Percentiles rank a stretch among this genome's conserved stretches.
These are phyloP conservation scores for Austroboletus novae-zelandiae DNA, from an alignment of 1,284 basidiomycete species.

Conservation along the genomic window DNA sequence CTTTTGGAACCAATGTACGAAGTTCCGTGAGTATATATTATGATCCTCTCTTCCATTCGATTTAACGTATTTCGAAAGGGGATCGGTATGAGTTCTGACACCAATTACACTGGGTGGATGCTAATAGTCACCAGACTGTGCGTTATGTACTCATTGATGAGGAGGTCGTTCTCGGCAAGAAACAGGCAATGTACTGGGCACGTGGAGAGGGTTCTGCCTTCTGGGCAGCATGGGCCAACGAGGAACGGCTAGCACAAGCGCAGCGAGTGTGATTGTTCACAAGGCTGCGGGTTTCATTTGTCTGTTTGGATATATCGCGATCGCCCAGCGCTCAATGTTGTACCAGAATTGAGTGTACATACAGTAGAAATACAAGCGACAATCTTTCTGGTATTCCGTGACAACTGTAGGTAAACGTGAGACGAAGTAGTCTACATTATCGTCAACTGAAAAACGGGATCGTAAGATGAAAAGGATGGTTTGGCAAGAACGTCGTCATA, in stretches of 20 bases:
- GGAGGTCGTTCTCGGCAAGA: conserved; percentile 48
- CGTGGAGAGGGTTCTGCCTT: conserved; percentile 55
- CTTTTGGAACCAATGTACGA: conserved; percentile 90
- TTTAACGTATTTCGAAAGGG: conserved; percentile 30
- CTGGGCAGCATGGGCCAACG: conserved; percentile 52
- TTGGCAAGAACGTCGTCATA: not conserved
- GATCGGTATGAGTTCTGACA: conserved; percentile 38
- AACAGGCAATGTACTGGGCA: conserved; percentile 58
- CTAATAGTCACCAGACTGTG: conserved; percentile 43
- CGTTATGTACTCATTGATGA: conserved; percentile 62
- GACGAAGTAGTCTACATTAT: conserved; percentile 33
- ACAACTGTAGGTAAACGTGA: conserved; percentile 27
- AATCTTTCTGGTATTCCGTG: conserved; percentile 29
- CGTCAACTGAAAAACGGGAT: conserved; percentile 5
- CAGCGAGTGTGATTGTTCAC: conserved; percentile 8
- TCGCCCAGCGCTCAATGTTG: not conserved
- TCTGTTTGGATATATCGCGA: not conserved
- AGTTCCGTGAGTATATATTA: conserved; percentile 66
- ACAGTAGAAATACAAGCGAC: not conserved
- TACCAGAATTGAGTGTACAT: not conserved
- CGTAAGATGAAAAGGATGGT: conserved; percentile 8
- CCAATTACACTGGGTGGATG: not conserved
- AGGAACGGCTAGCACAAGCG: conserved; percentile 36
- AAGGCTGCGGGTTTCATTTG: not conserved
- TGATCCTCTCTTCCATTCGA: not conserved